A percentile compares a stretch with the other conserved stretches of the same genome.
Conservation (phyloP, 2,329 filamentous ascomycete genomes). For the Coniochaeta prunicola region DNA sequence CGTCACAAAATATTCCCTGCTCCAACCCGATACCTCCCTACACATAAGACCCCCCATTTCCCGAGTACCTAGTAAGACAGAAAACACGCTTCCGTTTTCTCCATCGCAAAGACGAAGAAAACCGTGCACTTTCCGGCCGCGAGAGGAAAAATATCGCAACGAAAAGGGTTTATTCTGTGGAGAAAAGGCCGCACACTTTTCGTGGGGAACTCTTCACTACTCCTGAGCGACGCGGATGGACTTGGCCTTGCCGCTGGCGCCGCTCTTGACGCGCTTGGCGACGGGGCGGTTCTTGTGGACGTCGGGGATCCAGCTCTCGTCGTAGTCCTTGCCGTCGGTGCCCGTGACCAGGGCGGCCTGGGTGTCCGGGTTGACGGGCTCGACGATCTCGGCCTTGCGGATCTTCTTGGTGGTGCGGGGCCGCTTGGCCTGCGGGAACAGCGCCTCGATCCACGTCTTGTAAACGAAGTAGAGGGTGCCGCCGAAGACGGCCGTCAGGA, state of each 20-base stretch:
- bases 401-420: slow-evolving; percentile 49
- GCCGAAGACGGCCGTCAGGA: slow-evolving; percentile 71
- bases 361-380: slow-evolving; percentile 61
- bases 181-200: not conserved
- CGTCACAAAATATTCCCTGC: not conserved
- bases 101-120: no score
- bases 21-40: not conserved
- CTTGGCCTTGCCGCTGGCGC: slow-evolving; percentile 27
- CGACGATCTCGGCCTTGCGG: slow-evolving; percentile 60
- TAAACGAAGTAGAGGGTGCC: slow-evolving; percentile 94
- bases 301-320: slow-evolving; percentile 89
- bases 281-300: slow-evolving; percentile 83
- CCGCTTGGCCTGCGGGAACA: slow-evolving; percentile 86
- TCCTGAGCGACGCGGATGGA: not conserved
- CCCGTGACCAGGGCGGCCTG: slow-evolving; percentile 61
- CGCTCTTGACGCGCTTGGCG: slow-evolving; percentile 58
- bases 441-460: slow-evolving; percentile 92
- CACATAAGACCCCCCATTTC: not conserved
- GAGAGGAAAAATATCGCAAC: no score
- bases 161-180: no score
- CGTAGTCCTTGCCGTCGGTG: slow-evolving; percentile 62
- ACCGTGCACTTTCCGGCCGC: no score
- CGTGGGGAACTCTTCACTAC: not conserved
- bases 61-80: not conserved
- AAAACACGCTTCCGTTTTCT: not conserved